Base-by-base conservation (phyloP, 352 stramenopile species). In the Globisporangium lucens region DNA sequence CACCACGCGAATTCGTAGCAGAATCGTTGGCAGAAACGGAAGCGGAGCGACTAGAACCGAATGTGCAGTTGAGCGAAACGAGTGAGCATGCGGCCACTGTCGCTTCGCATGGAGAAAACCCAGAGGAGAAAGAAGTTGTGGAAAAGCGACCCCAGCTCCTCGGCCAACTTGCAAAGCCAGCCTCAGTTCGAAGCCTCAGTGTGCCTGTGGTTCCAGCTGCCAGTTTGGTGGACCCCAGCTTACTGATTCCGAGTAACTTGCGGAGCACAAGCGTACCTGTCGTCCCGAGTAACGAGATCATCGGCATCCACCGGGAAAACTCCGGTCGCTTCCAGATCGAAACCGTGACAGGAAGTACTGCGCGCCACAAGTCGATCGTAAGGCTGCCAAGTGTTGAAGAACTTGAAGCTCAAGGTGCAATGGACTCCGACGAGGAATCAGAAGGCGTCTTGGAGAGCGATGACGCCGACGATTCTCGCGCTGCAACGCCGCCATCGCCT, bases 201-300 rank as follows among this genome's bases (percentile, higher is more conserved):
- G 61, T 76, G 10, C 65, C 74, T 2, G 61, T 55, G 1, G 56
- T 73, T 10, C 61, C 66, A 3, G 53, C 56, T 8, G 22, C 57
- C 0, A 60, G 46, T 24, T 22, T 71, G 0, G 59, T 52, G 3
- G 43, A 56, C 3, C 27, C 64, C 15, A 8, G 58, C 29, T 10
- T 38, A 2, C 15, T 66, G 8, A 41, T 65, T 2, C 33, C 51
- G 8, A 59, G 59, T 30, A 60, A 63, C 41, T 47, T 61, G 33
- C 68, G 66, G 30, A 73, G 68, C 56, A 74, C 60, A 3, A 81
- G 74, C 30, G 71, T 79, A 36, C 67, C 74, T 1, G 61, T 63
- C 1, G 56, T 78, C 4, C 35, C 73, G 22, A 59, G 33, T 13
- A 63, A 56, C 3, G 33, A 65, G 12, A 49, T 62, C 38, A 36